A percentile compares a stretch with the other conserved stretches of the same genome.
phyloP scores from a whole-genome alignment of 257 asterid species.

The Scutellaria minor region DNA sequence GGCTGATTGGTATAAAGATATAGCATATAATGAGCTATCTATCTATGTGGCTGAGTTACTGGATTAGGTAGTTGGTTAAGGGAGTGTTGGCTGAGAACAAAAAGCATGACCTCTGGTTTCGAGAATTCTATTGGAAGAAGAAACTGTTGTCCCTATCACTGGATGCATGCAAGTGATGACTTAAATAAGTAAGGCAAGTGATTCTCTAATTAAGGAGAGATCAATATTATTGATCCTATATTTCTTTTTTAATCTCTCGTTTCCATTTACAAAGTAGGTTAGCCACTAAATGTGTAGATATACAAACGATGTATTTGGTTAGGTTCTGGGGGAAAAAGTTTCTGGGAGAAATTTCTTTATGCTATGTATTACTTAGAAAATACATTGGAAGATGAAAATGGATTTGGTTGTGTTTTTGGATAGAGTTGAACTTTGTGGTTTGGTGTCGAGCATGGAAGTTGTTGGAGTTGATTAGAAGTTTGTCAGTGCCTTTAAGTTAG shows the following conservation, averaged over 20 bases:
- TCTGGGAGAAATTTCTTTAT: too few relatives aligned
- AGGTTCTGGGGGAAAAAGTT: too few relatives aligned
- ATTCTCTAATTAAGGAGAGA: not conserved
- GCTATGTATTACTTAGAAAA: too few relatives aligned
- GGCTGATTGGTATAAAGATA: not conserved
- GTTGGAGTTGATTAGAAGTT: not conserved
- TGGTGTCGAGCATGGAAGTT: not conserved
- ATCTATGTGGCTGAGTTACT: not conserved
- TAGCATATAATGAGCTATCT: not conserved
- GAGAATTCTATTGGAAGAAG: not conserved
- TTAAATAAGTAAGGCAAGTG: not conserved
- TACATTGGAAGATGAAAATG: not conserved
- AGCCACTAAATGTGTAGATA: too few relatives aligned
- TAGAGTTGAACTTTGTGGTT: too few relatives aligned
- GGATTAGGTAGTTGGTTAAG: not conserved
- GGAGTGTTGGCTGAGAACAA: not conserved
- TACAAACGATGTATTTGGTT: too few relatives aligned
- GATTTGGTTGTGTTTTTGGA: not conserved
- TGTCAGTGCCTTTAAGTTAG: not conserved
- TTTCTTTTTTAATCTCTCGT: not conserved
- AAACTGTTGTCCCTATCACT: not conserved
- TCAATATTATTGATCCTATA: not conserved
- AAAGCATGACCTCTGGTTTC: not conserved
- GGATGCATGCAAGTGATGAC: not conserved
- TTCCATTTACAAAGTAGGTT: not conserved